Evolutionary conservation across 192 early-diverging fungal genomes (phyloP).

Genomic region (Lobulomyces angularis): DNA sequence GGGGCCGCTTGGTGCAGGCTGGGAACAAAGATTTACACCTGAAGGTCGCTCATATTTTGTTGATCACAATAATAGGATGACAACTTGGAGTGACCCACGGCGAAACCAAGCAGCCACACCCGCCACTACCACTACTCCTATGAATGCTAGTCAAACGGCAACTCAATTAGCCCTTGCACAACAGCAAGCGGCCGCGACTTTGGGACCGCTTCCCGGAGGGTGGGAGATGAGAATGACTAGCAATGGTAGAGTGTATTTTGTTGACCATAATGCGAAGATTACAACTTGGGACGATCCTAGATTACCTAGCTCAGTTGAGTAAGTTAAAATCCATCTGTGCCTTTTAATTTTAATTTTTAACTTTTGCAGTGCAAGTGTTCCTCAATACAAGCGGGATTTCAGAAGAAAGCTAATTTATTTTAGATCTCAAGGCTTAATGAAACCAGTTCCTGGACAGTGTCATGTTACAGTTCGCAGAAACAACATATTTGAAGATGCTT

Average conservation of each 20-base stretch:
- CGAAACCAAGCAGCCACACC: conserved; percentile 40
- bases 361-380: conserved; percentile 45
- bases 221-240: conserved; percentile 98
- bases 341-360: background rate
- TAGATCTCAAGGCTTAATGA: conserved; percentile 80
- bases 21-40: conserved; percentile 11
- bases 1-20: conserved; percentile 7
- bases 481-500: conserved; percentile 90
- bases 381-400: conserved; percentile 99
- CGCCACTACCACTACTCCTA: conserved; percentile 35
- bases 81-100: too few species aligned
- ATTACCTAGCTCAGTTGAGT: conserved; percentile 32
- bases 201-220: conserved; percentile 87
- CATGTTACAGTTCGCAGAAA: conserved; percentile 84
- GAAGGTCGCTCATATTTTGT: background rate
- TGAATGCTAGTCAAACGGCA: conserved; percentile 34
- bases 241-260: conserved; percentile 91
- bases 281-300: conserved; percentile 92
- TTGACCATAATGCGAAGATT: conserved; percentile 95
- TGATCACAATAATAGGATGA: conserved; percentile 21
- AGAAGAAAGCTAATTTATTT: conserved; percentile 95
- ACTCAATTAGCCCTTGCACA: conserved; percentile 40
- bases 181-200: conserved; percentile 55
- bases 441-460: conserved; percentile 71
- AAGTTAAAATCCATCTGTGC: background rate